These are phyloP conservation scores for Davidsoniella eucalypti DNA, from an alignment of 2,329 filamentous ascomycete genomes.

Conservation along the genomic window DNA sequence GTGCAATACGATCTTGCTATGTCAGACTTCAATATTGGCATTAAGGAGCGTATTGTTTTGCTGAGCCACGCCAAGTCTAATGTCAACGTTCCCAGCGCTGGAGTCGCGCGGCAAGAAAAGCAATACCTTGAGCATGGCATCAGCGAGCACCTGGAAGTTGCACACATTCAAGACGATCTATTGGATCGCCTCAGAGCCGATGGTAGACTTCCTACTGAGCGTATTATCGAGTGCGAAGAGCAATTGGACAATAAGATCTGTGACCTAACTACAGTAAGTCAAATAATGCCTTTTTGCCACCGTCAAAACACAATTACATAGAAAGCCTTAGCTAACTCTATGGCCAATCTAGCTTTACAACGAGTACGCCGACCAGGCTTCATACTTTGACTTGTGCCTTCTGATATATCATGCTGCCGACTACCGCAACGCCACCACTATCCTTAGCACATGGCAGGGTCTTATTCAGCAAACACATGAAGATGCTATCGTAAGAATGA, in stretches of 20 bases:
- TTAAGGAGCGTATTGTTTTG: conserved; percentile 76
- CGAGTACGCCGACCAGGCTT: conserved; percentile 72
- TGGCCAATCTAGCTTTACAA: conserved; percentile 58
- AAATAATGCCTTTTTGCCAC: too few species aligned
- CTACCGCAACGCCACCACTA: conserved; percentile 73
- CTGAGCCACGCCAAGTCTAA: conserved; percentile 85
- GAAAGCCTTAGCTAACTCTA: conserved; percentile 12
- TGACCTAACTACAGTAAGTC: conserved; percentile 56
- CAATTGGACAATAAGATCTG: conserved; percentile 65
- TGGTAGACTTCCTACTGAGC: conserved; percentile 45
- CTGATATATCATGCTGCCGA: conserved; percentile 86
- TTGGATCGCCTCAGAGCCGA: conserved; percentile 64
- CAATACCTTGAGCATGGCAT: conserved; percentile 77
- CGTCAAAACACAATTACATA: background rate
- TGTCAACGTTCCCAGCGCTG: conserved; percentile 65
- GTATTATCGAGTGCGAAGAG: conserved; percentile 45
- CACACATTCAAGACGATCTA: conserved; percentile 87
- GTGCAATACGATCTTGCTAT: conserved; percentile 74
- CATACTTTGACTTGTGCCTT: conserved; percentile 86
- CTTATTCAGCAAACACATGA: conserved; percentile 58
- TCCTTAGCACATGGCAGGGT: conserved; percentile 69
- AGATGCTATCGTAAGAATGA: conserved; percentile 27
- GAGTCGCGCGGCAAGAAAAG: conserved; percentile 62
- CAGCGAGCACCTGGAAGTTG: conserved; percentile 73
- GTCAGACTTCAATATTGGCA: conserved; percentile 61